Evolutionary conservation across 1,284 basidiomycete species (phyloP), one percentile per base, ranked within the genome.

Genomic region (Pseudozyma thailandica): DNA sequence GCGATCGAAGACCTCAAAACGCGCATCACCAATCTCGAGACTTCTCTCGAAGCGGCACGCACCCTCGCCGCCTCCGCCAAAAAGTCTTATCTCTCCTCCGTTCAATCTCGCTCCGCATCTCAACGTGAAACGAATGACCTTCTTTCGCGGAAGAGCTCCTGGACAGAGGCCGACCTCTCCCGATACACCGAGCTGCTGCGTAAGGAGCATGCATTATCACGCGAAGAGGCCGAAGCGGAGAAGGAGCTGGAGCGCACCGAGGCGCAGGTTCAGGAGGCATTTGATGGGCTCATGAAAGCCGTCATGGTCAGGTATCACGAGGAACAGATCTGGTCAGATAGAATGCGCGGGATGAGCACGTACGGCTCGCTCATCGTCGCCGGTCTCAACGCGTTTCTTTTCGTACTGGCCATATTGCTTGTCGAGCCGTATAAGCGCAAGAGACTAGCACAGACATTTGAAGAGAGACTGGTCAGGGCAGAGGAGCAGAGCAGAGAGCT

Each of bases 361-460:
- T 79, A 75, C 33, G 78, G 65, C n/a, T 75, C 74, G 50, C 35
- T 80, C 16, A 46, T 68, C 2, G 71, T 82, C 16, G 79, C 70
- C 8, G 74, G 64, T 1, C 50, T 82, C 27, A 82, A 82, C 50
- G 77, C 81, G 8, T 21, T 80, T 10, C 27, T 82, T 49, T 82
- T 82, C 41, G 64, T 78, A 15, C 28, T 79, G 1, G 81, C 81
- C 6, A 74, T 82, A 27, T 31, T 82, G 30, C 20, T 82, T 2
- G 80, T 82, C 2, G 81, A 82, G 56, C 81, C 81, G n/a, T 81
- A 75, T 50, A 82, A 82, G 61, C 58, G 81, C 25, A 75, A 71
- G n/a, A 78, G 62, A 51, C 56, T 82, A 6, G 81, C 80, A 5
- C 61, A 77, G 35, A 80, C 77, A n/a, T 78, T 82, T 12, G 81